These are phyloP conservation scores for Fagopyrum esculentum DNA, from an alignment of 148 eudicot species.

Conservation along the genomic window DNA sequence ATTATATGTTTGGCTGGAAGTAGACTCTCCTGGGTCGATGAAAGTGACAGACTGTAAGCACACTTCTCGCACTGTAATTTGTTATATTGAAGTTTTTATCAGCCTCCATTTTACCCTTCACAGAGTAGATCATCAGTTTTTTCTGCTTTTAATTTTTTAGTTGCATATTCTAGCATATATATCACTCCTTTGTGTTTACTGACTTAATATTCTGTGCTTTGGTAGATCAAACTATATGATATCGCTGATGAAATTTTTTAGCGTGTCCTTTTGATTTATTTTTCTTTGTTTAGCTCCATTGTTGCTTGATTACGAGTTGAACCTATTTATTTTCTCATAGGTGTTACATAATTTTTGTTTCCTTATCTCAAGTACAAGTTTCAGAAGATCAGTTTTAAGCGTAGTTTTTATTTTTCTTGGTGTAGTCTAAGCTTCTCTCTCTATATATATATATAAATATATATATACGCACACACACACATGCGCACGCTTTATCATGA, in stretches of 20 bases:
- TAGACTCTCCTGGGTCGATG: constrained; percentile 76
- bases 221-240: not conserved
- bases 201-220: not conserved
- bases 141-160: not conserved
- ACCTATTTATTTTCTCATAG: not conserved
- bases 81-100: not conserved
- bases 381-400: not conserved
- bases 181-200: not conserved
- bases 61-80: constrained; percentile 6
- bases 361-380: not conserved
- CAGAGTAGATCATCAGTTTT: not conserved
- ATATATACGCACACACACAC: too few species aligned
- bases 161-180: not conserved
- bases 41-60: constrained; percentile 86
- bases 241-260: not conserved
- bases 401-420: not conserved
- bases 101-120: not conserved
- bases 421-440: too few species aligned
- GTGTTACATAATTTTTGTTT: not conserved
- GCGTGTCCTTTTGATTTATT: not conserved
- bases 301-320: not conserved
- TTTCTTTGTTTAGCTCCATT: not conserved
- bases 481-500: not conserved
- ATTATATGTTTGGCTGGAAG: constrained; percentile 93
- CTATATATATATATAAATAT: too few species aligned